Conservation (phyloP, 495 filamentous ascomycete species). For the Lasiosphaeria ovina region DNA sequence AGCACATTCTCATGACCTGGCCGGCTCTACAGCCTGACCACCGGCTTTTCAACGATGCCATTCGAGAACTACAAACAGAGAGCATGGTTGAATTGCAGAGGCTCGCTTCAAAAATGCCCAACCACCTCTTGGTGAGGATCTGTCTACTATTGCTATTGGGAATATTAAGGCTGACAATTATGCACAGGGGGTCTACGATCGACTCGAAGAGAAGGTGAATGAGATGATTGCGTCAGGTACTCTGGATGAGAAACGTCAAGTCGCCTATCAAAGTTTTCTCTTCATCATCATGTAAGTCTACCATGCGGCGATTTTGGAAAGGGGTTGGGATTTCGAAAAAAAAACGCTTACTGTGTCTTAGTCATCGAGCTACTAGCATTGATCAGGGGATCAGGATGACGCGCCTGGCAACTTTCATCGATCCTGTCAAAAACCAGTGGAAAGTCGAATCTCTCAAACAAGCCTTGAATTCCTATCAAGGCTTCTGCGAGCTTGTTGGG, state of each 20-base stretch:
- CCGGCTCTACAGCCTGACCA: slow-evolving; percentile 65
- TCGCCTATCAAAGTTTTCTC: slow-evolving; percentile 70
- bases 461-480: slow-evolving; percentile 69
- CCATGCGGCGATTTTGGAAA: not conserved
- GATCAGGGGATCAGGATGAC: slow-evolving; percentile 61
- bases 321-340: not conserved
- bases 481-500: slow-evolving; percentile 77
- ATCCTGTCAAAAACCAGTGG: slow-evolving; percentile 79
- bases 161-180: slow-evolving; percentile 12
- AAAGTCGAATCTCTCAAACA: slow-evolving; percentile 64
- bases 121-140: slow-evolving; percentile 68
- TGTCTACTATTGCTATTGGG: not conserved
- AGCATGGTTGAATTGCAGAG: slow-evolving; percentile 84
- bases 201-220: slow-evolving; percentile 77
- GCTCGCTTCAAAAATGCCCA: slow-evolving; percentile 84
- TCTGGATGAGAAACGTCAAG: slow-evolving; percentile 69
- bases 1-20: slow-evolving; percentile 82
- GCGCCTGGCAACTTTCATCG: slow-evolving; percentile 69
- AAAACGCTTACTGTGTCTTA: slow-evolving; percentile 22
- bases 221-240: slow-evolving; percentile 72
- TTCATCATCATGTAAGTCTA: slow-evolving; percentile 80
- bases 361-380: slow-evolving; percentile 76
- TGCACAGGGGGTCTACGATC: slow-evolving; percentile 70
- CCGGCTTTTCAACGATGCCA: slow-evolving; percentile 79
- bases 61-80: slow-evolving; percentile 78